Conservation (phyloP, 2,329 filamentous ascomycete species). For the Penicillium sp. region DNA sequence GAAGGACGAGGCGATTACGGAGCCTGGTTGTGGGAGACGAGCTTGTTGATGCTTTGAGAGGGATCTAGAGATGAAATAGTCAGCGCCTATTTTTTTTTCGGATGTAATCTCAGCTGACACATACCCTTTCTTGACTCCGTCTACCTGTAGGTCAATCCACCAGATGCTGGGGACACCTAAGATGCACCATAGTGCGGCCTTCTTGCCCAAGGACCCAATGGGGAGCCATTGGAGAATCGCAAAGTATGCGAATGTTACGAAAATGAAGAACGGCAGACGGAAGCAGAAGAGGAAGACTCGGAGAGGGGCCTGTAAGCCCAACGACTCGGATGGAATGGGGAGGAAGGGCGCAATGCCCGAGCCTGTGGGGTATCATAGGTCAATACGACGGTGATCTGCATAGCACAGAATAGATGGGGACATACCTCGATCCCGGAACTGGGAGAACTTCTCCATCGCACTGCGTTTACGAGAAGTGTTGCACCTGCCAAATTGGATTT, state of each 20-base stretch:
- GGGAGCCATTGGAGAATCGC: slow-evolving; percentile 80
- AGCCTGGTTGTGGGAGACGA: slow-evolving; percentile 75
- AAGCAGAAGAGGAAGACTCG: slow-evolving; percentile 75
- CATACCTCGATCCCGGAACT: slow-evolving; percentile 84
- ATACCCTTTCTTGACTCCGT: slow-evolving; percentile 88
- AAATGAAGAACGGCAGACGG: slow-evolving; percentile 75
- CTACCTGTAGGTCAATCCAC: slow-evolving; percentile 98
- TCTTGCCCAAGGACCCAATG: slow-evolving; percentile 67
- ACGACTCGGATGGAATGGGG: slow-evolving; percentile 68
- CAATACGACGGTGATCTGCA: background rate
- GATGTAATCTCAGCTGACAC: background rate
- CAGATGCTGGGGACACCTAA: slow-evolving; percentile 89
- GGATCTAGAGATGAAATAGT: slow-evolving; percentile 41
- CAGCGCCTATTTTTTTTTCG: background rate
- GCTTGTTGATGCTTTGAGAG: slow-evolving; percentile 71
- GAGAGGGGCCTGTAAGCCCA: slow-evolving; percentile 63
- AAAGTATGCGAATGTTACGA: slow-evolving; percentile 71
- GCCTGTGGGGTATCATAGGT: slow-evolving; percentile 55
- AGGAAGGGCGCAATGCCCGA: slow-evolving; percentile 97
- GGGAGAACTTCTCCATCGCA: slow-evolving; percentile 91
- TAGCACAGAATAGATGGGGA: background rate
- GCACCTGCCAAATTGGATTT: background rate
- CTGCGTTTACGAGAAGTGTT: background rate
- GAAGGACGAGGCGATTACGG: slow-evolving; percentile 85
- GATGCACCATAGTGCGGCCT: slow-evolving; percentile 83